These are phyloP conservation scores for Xylariales sp. DNA, from an alignment of 2,329 filamentous ascomycete genomes.

Conservation along the genomic window DNA sequence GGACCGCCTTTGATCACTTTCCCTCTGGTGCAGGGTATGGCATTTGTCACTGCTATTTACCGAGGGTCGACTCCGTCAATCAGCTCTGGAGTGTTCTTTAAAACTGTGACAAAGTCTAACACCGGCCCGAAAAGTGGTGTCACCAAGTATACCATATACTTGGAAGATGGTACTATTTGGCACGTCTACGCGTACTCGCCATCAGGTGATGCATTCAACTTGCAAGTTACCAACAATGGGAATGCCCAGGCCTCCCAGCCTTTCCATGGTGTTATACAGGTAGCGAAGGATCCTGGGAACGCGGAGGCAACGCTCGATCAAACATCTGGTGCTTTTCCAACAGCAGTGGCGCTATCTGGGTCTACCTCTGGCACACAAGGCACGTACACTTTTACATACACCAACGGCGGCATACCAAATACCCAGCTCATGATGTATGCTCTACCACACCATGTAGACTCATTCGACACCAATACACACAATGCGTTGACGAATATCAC, in stretches of 20 bases:
- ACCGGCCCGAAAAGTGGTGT: conserved; percentile 58
- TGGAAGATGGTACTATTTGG: conserved; percentile 75
- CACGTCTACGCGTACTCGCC: conserved; percentile 69
- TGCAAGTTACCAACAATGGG: conserved; percentile 63
- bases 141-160: conserved; percentile 69
- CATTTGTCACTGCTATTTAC: conserved; percentile 77
- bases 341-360: conserved; percentile 60
- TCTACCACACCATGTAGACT: conserved; percentile 78
- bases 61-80: conserved; percentile 65
- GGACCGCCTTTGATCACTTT: conserved; percentile 64
- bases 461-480: conserved; percentile 58
- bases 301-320: conserved; percentile 70
- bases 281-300: conserved; percentile 68
- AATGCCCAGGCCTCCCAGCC: conserved; percentile 59
- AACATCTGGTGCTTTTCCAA: conserved; percentile 71
- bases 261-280: conserved; percentile 77
- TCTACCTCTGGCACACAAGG: conserved; percentile 55
- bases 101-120: conserved; percentile 54
- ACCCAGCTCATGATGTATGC: conserved; percentile 76
- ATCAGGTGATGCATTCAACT: conserved; percentile 56
- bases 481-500: conserved; percentile 52
- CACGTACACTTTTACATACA: conserved; percentile 69
- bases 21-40: conserved; percentile 85
- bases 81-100: conserved; percentile 71
- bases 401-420: conserved; percentile 60